A percentile compares a stretch with the other conserved stretches of the same genome.
Evolutionary conservation across 192 early-diverging fungal genomes (phyloP).

Genomic region (Spizellomyces sp.): DNA sequence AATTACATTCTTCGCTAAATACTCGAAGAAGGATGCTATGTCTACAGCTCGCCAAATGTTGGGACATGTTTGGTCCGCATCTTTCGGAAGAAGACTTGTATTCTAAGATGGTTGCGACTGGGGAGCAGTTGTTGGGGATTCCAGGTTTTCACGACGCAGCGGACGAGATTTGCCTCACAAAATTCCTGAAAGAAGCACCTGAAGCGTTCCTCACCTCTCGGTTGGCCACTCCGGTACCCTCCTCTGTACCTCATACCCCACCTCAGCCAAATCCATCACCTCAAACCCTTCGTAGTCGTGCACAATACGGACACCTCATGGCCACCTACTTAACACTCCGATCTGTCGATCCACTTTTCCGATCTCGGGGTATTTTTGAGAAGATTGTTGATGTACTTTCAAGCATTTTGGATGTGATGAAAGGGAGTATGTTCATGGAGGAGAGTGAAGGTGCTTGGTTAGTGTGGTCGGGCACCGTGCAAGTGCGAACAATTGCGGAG

Average conservation of each 20-base stretch:
- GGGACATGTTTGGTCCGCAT: slow-evolving; percentile 42
- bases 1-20: slow-evolving; percentile 21
- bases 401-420: slow-evolving; percentile 4
- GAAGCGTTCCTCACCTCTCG: not conserved
- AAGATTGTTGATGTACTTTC: slow-evolving; percentile 3
- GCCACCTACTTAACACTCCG: slow-evolving; percentile 3
- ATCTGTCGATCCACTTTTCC: slow-evolving; percentile 13
- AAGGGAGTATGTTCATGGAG: not conserved
- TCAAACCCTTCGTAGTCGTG: slow-evolving; percentile 3
- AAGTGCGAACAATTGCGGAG: slow-evolving; percentile 16
- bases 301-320: slow-evolving; percentile 15
- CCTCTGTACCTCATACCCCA: not conserved
- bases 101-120: slow-evolving; percentile 35
- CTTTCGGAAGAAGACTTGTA: slow-evolving; percentile 28
- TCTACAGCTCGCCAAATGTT: slow-evolving; percentile 41
- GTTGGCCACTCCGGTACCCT: not conserved
- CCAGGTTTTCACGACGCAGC: slow-evolving; percentile 42
- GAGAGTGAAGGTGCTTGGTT: not conserved
- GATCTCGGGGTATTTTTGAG: not conserved
- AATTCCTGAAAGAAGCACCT: slow-evolving; percentile 21
- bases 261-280: not conserved
- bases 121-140: slow-evolving; percentile 37
- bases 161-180: slow-evolving; percentile 32
- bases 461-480: slow-evolving; percentile 6
- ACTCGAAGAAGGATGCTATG: slow-evolving; percentile 36